Conservation (phyloP, 352 stramenopile genomes). For the Phytophthora niederhauseri region DNA sequence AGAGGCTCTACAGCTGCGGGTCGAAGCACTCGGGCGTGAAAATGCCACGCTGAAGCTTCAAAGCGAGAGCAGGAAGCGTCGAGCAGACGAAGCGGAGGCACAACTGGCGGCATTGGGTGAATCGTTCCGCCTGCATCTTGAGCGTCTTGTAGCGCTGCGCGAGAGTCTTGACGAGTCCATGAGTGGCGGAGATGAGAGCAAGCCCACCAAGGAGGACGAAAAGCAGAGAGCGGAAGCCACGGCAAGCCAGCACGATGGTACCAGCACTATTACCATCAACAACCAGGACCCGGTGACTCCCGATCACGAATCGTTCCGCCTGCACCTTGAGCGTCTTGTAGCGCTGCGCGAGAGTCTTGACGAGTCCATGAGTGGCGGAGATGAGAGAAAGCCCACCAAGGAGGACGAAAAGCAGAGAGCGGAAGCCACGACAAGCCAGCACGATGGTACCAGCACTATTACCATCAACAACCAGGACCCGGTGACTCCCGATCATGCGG, state of each 20-base stretch:
- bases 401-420: constrained; percentile 2
- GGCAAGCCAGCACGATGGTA: not conserved
- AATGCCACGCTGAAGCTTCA: constrained; percentile 31
- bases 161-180: constrained; percentile 45
- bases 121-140: constrained; percentile 58
- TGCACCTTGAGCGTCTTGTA: constrained; percentile 65
- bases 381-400: constrained; percentile 7
- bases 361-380: constrained; percentile 5
- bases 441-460: not conserved
- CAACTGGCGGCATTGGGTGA: constrained; percentile 55
- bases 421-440: constrained; percentile 2
- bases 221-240: not conserved
- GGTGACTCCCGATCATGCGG: not conserved
- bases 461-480: constrained; percentile 13
- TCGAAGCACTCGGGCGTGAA: constrained; percentile 39
- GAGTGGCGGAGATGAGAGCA: constrained; percentile 10
- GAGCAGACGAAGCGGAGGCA: constrained; percentile 29
- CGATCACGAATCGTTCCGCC: constrained; percentile 47
- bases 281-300: constrained; percentile 9
- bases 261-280: not conserved
- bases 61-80: constrained; percentile 20
- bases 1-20: constrained; percentile 27
- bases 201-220: constrained; percentile 4
- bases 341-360: constrained; percentile 60
- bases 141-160: constrained; percentile 62